Base-by-base conservation (phyloP, 371 early-diverging fungal species). In the Lichtheimia ornata region DNA sequence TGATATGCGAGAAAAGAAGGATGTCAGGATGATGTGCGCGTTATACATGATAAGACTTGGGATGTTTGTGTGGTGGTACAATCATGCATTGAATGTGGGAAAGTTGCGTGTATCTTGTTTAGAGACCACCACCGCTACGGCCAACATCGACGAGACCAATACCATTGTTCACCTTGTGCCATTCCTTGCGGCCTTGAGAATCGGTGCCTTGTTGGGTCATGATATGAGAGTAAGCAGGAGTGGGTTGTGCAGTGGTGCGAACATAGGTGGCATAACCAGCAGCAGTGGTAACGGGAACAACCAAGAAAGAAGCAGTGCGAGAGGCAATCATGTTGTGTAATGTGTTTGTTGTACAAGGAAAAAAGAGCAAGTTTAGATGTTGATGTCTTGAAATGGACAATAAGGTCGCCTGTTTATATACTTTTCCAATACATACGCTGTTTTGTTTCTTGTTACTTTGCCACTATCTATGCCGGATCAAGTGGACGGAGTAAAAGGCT, bases 41-140 rank as follows among this genome's bases (percentile, higher is more conserved):
- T 5, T 2, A 35, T 22, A 22, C 22, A 22, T 22, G 35, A 35
- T 35, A 35, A 35, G 35, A 35, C 35, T 35, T 35, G 28, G 28
- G 28, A 28, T 28, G 35, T 9, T 9, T 35, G 35, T 30, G 4
- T 35, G 35, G 35, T 35, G 35, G 35, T 35, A 35, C 35, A 35
- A 35, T 35, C 35, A 35, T 35, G 35, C 35, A 35, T 11, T 35
- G 35, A 35, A 35, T 35, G 35, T 35, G 35, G 35, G 35, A 11
- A 35, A 35, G 35, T 35, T 35, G 35, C 35, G 35, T 35, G 35
- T 11, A 9, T 6, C 35, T 47, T 47, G 25, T 64, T 78, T 76
- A 80, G 45, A 80, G 63, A 52, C 80, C 80, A 56, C 80, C 80
- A 63, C 77, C 59, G 57, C 73, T 73, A 30, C 80, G 77, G 45